Conservation (phyloP, 192 early-diverging fungal genomes). For the Coemansia umbellata region DNA sequence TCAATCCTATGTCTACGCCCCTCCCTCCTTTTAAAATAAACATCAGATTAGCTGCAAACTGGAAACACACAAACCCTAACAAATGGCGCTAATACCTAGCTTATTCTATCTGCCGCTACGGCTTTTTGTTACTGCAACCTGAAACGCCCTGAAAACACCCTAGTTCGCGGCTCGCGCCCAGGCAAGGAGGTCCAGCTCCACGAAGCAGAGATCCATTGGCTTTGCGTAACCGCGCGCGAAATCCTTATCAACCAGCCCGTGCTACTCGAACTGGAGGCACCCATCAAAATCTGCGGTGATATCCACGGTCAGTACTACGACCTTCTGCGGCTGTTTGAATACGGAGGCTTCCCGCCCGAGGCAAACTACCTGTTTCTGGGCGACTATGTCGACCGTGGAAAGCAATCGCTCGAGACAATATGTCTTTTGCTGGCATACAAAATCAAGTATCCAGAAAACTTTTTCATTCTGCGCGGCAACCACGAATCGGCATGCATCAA, state of each 20-base stretch:
- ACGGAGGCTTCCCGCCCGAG: constrained; percentile 94
- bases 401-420: constrained; percentile 97
- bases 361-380: constrained; percentile 97
- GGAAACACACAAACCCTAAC: too few species aligned
- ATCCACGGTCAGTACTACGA: constrained; percentile 99
- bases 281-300: constrained; percentile 94
- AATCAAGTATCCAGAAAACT: constrained; percentile 99
- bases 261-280: constrained; percentile 88
- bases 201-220: constrained; percentile 92
- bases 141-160: too few species aligned
- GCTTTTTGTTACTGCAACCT: too few species aligned
- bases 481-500: constrained; percentile 97
- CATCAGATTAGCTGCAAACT: too few species aligned
- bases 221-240: constrained; percentile 91
- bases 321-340: constrained; percentile 90
- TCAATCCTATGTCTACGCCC: too few species aligned
- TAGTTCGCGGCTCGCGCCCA: constrained; percentile 91
- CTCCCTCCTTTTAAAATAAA: too few species aligned
- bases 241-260: constrained; percentile 94
- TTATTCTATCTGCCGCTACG: too few species aligned
- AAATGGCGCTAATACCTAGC: too few species aligned
- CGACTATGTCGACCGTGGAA: constrained; percentile 97
- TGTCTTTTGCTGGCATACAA: constrained; percentile 96
- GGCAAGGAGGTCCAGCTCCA: constrained; percentile 95
- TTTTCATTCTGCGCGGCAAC: constrained; percentile 98